Conservation (phyloP, 306 rosid species). For the Castanospermum australe region DNA sequence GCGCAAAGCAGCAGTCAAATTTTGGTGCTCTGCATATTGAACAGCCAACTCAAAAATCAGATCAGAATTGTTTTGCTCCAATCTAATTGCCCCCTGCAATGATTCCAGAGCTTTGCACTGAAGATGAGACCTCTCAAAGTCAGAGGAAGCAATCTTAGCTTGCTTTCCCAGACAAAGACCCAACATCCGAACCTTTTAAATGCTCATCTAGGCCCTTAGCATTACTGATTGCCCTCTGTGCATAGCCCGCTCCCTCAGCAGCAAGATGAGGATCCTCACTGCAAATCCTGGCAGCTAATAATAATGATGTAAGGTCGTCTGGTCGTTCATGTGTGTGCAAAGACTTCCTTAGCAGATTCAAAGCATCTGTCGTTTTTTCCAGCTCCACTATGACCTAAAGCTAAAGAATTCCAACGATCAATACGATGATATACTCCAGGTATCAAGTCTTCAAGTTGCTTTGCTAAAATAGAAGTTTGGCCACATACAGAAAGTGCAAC, state of each 20-base stretch:
- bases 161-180: constrained; percentile 86
- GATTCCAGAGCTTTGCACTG: constrained; percentile 45
- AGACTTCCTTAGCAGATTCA: constrained; percentile 78
- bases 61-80: constrained; percentile 55
- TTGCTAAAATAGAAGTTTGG: constrained; percentile 78
- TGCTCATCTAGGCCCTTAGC: constrained; percentile 58
- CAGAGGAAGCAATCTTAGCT: constrained; percentile 62
- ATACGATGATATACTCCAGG: constrained; percentile 89
- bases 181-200: constrained; percentile 69
- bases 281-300: constrained; percentile 84
- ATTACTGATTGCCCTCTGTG: constrained; percentile 58
- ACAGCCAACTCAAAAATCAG: constrained; percentile 78
- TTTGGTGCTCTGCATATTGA: constrained; percentile 75
- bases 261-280: constrained; percentile 73
- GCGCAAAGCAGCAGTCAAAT: constrained; percentile 71
- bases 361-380: constrained; percentile 61
- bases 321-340: constrained; percentile 89
- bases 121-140: constrained; percentile 42
- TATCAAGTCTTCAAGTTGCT: constrained; percentile 77
- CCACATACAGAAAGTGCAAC: constrained; percentile 83
- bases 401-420: constrained; percentile 88
- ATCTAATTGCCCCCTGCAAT: constrained; percentile 34
- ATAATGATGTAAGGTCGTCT: constrained; percentile 62
- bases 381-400: constrained; percentile 78
- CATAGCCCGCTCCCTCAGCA: constrained; percentile 77